phyloP scores from a whole-genome alignment of 805 yeast species.

The Starmerella riodocensis region DNA sequence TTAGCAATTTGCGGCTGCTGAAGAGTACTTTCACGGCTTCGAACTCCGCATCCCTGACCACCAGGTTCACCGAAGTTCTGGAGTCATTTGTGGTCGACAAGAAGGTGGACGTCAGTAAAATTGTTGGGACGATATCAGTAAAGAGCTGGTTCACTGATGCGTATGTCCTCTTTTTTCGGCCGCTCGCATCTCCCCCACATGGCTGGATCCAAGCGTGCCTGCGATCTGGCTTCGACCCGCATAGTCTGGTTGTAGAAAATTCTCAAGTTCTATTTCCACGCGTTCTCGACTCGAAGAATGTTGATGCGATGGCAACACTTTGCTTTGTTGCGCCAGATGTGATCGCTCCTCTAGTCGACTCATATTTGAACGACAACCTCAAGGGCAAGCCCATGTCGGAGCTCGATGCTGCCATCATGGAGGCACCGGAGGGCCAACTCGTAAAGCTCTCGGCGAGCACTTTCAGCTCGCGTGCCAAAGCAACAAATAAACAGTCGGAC shows the following conservation, averaged over 20 bases:
- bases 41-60: neutral
- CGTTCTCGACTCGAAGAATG: conserved; percentile 22
- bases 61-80: neutral
- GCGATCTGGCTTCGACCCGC: conserved; percentile 51
- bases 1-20: neutral
- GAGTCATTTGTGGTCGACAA: neutral
- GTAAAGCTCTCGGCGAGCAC: conserved; percentile 35
- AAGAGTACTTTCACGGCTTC: neutral
- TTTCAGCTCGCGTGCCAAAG: neutral
- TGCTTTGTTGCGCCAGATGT: conserved; percentile 46
- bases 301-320: conserved; percentile 31
- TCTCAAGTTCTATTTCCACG: conserved; percentile 21
- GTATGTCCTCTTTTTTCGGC: conserved; percentile 36
- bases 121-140: conserved; percentile 4
- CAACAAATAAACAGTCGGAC: conserved; percentile 29
- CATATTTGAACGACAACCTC: conserved; percentile 35
- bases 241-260: conserved; percentile 33
- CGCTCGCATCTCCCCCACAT: conserved; percentile 29
- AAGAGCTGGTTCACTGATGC: conserved; percentile 27
- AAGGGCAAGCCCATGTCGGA: conserved; percentile 32
- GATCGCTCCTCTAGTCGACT: conserved; percentile 39
- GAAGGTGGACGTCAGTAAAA: conserved; percentile 3
- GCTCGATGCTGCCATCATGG: conserved; percentile 50
- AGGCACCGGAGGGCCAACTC: conserved; percentile 44
- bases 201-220: conserved; percentile 74